phyloP scores from a whole-genome alignment of 2,329 filamentous ascomycete species.

The Cladophialophora immunda region DNA sequence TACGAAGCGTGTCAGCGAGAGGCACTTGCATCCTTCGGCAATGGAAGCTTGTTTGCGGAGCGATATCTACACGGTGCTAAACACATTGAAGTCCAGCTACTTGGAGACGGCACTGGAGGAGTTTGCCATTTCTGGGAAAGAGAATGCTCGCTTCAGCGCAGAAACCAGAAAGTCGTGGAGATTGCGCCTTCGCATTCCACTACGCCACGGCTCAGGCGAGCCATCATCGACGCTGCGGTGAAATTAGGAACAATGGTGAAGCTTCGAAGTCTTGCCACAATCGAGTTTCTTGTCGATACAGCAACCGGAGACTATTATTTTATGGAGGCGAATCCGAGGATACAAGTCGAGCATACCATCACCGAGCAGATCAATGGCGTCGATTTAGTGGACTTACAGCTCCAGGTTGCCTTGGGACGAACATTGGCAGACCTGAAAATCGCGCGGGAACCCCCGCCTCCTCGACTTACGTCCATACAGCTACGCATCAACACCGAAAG shows the following conservation, averaged over 20 bases:
- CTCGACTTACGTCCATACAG: conserved; percentile 36
- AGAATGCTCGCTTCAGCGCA: conserved; percentile 97
- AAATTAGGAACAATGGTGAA: conserved; percentile 92
- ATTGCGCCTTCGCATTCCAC: conserved; percentile 96
- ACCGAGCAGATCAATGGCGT: conserved; percentile 63
- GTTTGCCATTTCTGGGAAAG: conserved; percentile 98
- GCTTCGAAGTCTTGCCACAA: conserved; percentile 98
- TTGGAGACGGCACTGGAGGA: conserved; percentile 97
- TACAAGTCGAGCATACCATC: conserved; percentile 70
- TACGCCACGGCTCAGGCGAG: conserved; percentile 80
- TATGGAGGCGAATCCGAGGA: conserved; percentile 66
- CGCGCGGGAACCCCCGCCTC: conserved; percentile 30
- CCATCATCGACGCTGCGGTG: conserved; percentile 89
- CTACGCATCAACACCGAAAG: conserved; percentile 37
- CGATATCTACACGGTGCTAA: conserved; percentile 98
- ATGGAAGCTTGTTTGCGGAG: conserved; percentile 98
- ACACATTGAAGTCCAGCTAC: conserved; percentile 98
- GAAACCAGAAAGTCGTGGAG: conserved; percentile 99
- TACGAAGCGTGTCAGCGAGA: conserved; percentile 97
- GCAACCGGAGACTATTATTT: conserved; percentile 86
- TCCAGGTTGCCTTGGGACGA: conserved; percentile 51
- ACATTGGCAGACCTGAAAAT: conserved; percentile 31
- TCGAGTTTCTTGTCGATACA: conserved; percentile 97
- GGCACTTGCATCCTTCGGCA: conserved; percentile 95
- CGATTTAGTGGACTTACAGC: conserved; percentile 65